A percentile compares a stretch with the other conserved stretches of the same genome.
Conservation (phyloP, 305 asterid genomes). For the Fraxinus baroniana region DNA sequence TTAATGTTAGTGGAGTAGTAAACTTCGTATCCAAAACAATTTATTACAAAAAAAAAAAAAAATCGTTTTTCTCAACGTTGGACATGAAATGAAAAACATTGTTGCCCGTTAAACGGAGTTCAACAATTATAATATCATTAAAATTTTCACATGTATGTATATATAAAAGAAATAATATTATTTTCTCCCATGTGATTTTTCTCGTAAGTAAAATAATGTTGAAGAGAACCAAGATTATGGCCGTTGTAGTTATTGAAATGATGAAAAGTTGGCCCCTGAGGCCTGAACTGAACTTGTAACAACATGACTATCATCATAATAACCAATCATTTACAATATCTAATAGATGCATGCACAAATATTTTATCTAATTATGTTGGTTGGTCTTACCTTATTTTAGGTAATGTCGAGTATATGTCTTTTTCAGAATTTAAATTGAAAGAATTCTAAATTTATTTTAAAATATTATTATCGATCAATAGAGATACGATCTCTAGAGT, state of each 20-base stretch:
- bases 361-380: not conserved
- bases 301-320: not conserved
- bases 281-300: constrained; percentile 19
- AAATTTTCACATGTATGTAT: not conserved
- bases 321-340: not conserved
- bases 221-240: not conserved
- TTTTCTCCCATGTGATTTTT: not conserved
- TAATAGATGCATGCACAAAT: not conserved
- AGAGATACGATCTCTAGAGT: not conserved
- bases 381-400: not conserved
- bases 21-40: not conserved
- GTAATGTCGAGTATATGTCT: not conserved
- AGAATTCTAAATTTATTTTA: not conserved
- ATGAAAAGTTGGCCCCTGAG: constrained; percentile 27
- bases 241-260: constrained; percentile 17
- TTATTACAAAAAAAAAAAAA: not conserved
- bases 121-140: not conserved
- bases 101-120: not conserved
- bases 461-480: not conserved
- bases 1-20: not conserved
- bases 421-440: not conserved
- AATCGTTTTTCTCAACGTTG: not conserved
- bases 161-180: not conserved
- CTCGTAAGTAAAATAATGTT: not conserved
- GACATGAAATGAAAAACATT: not conserved